Percentiles rank a stretch among this genome's conserved stretches.
Conservation (phyloP, 2,329 filamentous ascomycete genomes). For the Dactylellina drechsleri region DNA sequence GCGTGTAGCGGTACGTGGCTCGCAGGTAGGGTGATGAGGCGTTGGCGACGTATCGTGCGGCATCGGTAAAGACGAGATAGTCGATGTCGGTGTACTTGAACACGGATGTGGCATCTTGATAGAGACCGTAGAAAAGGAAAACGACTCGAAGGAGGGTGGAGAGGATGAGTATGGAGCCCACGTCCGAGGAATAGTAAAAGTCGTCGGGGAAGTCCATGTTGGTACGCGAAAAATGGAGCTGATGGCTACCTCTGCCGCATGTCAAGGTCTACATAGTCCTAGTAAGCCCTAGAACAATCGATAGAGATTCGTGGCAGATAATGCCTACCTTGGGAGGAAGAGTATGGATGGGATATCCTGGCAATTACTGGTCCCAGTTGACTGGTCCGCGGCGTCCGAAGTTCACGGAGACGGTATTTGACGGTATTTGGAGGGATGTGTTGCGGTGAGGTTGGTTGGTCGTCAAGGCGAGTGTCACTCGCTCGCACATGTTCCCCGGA, state of each 20-base stretch:
- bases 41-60: slow-evolving; percentile 76
- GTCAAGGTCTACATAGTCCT: neutral
- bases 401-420: neutral
- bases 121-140: slow-evolving; percentile 86
- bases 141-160: slow-evolving; percentile 73
- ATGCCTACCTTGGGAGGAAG: slow-evolving; percentile 4
- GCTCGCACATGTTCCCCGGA: too few species aligned
- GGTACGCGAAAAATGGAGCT: neutral
- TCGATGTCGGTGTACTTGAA: slow-evolving; percentile 99
- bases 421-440: slow-evolving; percentile 20
- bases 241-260: slow-evolving; percentile 3
- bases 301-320: neutral
- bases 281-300: neutral
- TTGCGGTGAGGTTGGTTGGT: slow-evolving; percentile 28
- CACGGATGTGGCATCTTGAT: slow-evolving; percentile 89
- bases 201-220: neutral
- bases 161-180: slow-evolving; percentile 67
- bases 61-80: slow-evolving; percentile 98
- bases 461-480: neutral
- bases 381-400: too few species aligned
- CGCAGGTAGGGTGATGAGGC: slow-evolving; percentile 81
- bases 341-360: neutral
- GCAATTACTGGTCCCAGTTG: too few species aligned
- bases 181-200: neutral
- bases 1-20: slow-evolving; percentile 97